Evolutionary conservation across 139 green algal species (phyloP).

Genomic region (Tetraselmis striata): DNA sequence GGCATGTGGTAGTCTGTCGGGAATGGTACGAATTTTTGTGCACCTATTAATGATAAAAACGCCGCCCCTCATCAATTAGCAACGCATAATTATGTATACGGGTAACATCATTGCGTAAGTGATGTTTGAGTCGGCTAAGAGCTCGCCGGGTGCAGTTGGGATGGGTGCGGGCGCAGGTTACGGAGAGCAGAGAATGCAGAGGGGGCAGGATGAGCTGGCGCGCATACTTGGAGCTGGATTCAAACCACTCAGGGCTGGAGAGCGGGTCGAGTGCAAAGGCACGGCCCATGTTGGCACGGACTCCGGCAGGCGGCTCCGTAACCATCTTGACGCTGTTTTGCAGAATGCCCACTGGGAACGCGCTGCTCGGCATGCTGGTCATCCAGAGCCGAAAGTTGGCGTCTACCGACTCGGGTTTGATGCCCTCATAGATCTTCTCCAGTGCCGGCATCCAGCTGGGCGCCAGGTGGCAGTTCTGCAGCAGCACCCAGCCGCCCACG

Average conservation of each 20-base stretch:
- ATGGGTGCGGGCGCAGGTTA: too few species aligned
- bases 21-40: too few species aligned
- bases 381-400: constrained; percentile 19
- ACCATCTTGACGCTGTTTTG: constrained; percentile 23
- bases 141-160: too few species aligned
- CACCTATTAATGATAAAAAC: too few species aligned
- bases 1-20: too few species aligned
- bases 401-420: constrained; percentile 17
- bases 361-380: constrained; percentile 1
- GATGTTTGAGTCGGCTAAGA: too few species aligned
- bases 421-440: constrained; percentile 35
- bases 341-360: constrained; percentile 17
- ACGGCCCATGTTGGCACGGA: constrained; percentile 15
- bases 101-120: too few species aligned
- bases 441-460: constrained; percentile 37
- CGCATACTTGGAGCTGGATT: constrained; percentile 7
- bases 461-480: constrained; percentile 44
- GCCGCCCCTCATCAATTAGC: too few species aligned
- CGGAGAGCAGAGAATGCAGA: too few species aligned
- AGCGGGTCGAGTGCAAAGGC: constrained; percentile 11
- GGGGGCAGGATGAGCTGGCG: background rate
- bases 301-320: constrained; percentile 14
- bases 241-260: constrained; percentile 3
- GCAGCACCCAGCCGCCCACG: constrained; percentile 29
- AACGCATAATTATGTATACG: too few species aligned